phyloP scores from a whole-genome alignment of 495 filamentous ascomycete species.

The Neurospora sp. region DNA sequence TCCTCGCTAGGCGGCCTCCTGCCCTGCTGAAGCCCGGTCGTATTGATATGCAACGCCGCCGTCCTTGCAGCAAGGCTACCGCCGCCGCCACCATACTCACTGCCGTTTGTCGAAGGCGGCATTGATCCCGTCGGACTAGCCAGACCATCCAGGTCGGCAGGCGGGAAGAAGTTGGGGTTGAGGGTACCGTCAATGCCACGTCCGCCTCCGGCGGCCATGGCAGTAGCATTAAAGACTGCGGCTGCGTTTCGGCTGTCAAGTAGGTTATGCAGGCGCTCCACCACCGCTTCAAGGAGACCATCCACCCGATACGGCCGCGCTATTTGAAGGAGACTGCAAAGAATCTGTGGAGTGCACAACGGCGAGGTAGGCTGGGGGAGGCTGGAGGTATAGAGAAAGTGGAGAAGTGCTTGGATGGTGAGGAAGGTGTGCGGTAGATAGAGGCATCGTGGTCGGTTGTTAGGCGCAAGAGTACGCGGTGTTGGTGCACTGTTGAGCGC shows the following conservation, averaged over 20 bases:
- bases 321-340: conserved; percentile 89
- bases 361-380: conserved; percentile 63
- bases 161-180: conserved; percentile 37
- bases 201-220: conserved; percentile 94
- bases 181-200: conserved; percentile 49
- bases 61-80: conserved; percentile 4
- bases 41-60: conserved; percentile 29
- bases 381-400: conserved; percentile 87
- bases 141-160: conserved; percentile 15
- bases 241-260: conserved; percentile 90
- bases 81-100: conserved; percentile 4
- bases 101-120: conserved; percentile 19
- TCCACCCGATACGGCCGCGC: conserved; percentile 89
- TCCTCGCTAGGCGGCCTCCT: conserved; percentile 32
- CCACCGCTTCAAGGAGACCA: conserved; percentile 80
- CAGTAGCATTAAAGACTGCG: conserved; percentile 94
- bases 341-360: conserved; percentile 88
- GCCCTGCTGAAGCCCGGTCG: conserved; percentile 19
- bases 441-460: conserved; percentile 68
- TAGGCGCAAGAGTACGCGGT: conserved; percentile 49
- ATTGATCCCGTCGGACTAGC: conserved; percentile 10
- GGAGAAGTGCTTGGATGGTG: conserved; percentile 75
- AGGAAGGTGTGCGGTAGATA: conserved; percentile 88
- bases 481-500: conserved; percentile 38
- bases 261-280: conserved; percentile 81